Conservation (phyloP, 2,329 filamentous ascomycete species). For the Aspergillus latus region DNA sequence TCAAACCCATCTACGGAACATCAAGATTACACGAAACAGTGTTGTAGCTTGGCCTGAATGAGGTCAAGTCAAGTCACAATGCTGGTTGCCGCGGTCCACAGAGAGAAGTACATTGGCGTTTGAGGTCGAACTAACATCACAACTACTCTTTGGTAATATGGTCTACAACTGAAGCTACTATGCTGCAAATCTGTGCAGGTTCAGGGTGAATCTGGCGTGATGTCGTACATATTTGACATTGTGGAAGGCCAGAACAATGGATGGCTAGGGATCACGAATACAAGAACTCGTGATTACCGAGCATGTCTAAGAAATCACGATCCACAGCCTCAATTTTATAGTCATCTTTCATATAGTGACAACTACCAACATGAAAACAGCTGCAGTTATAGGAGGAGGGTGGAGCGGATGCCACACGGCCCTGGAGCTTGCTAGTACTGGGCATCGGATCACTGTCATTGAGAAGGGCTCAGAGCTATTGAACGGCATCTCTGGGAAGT, state of each 20-base stretch:
- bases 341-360: background rate
- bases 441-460: conserved; percentile 1
- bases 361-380: background rate
- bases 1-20: background rate
- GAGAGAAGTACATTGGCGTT: background rate
- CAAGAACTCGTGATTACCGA: too few relatives aligned
- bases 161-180: background rate
- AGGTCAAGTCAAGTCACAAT: background rate
- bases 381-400: conserved; percentile 3
- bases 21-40: background rate
- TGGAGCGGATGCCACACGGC: conserved; percentile 13
- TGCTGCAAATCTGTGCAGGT: too few relatives aligned
- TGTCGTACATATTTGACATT: too few relatives aligned
- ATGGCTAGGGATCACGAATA: too few relatives aligned
- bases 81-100: background rate
- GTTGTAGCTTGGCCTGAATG: background rate
- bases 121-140: background rate
- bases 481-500: conserved; percentile 7
- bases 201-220: too few relatives aligned
- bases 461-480: conserved; percentile 7
- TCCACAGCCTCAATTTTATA: background rate
- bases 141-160: background rate
- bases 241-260: too few relatives aligned
- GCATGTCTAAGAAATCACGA: background rate
- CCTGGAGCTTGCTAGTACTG: conserved; percentile 1